These are phyloP conservation scores for Coemansia furcata DNA, from an alignment of 192 early-diverging fungal species.

Conservation along the genomic window DNA sequence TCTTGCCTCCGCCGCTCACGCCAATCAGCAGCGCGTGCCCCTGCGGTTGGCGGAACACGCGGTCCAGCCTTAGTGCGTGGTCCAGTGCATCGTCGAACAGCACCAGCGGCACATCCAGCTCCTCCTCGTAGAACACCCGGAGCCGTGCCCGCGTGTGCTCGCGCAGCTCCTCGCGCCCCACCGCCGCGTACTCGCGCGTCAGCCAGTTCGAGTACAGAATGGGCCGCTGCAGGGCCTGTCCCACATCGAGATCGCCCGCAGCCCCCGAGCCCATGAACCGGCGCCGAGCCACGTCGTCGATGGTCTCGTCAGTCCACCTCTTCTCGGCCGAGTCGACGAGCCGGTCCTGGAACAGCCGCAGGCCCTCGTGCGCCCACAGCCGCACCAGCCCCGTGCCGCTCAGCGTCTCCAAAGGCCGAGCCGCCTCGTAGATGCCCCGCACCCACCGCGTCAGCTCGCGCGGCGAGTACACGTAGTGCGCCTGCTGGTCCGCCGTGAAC, in stretches of 20 bases:
- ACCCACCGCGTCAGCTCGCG: slow-evolving; percentile 99
- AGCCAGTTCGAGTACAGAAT: slow-evolving; percentile 98
- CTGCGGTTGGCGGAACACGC: slow-evolving; percentile 96
- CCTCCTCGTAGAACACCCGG: slow-evolving; percentile 99
- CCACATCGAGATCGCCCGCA: neutral
- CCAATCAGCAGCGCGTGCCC: slow-evolving; percentile 98
- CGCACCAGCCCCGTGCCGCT: slow-evolving; percentile 84
- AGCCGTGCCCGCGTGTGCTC: slow-evolving; percentile 92
- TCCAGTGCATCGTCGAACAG: slow-evolving; percentile 98
- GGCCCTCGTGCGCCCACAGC: slow-evolving; percentile 97
- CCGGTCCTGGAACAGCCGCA: slow-evolving; percentile 98
- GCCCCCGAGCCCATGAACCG: slow-evolving; percentile 65
- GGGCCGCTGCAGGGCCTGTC: slow-evolving; percentile 80
- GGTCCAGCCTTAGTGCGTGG: slow-evolving; percentile 96
- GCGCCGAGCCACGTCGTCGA: slow-evolving; percentile 77
- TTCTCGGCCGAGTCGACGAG: slow-evolving; percentile 86
- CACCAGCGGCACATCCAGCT: slow-evolving; percentile 94
- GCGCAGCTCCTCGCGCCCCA: slow-evolving; percentile 83
- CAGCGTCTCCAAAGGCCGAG: slow-evolving; percentile 78
- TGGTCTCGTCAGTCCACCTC: slow-evolving; percentile 84
- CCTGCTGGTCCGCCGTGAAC: slow-evolving; percentile 97
- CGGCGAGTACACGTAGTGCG: slow-evolving; percentile 99
- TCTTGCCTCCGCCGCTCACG: slow-evolving; percentile 96
- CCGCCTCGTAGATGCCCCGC: slow-evolving; percentile 94
- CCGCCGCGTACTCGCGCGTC: slow-evolving; percentile 88